Conservation (phyloP, 1,284 basidiomycete species). For the Ustilago hordei region DNA sequence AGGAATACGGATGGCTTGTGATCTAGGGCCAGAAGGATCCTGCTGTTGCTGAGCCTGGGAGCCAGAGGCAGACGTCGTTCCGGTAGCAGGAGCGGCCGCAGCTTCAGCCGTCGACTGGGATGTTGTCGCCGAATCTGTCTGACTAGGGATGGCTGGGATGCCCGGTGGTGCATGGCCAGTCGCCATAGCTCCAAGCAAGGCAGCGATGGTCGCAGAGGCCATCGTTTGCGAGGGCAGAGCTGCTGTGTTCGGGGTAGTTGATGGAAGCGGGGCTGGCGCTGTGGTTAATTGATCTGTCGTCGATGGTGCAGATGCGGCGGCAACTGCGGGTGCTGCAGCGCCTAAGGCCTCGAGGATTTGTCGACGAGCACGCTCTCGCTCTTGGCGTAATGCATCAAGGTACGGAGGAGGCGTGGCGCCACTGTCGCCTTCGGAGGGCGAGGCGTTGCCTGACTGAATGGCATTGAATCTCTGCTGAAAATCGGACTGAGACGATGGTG, state of each 20-base stretch:
- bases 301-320: constrained; percentile 2
- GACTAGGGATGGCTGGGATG: background rate
- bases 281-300: background rate
- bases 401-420: constrained; percentile 48
- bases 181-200: constrained; percentile 28
- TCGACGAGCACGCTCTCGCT: constrained; percentile 45
- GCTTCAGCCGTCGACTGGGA: background rate
- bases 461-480: constrained; percentile 18
- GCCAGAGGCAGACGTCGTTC: background rate
- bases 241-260: background rate
- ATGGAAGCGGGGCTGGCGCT: background rate
- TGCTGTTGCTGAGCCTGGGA: constrained; percentile 9
- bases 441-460: constrained; percentile 9
- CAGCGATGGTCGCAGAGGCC: constrained; percentile 33
- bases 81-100: background rate
- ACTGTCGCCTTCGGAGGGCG: constrained; percentile 9
- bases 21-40: constrained; percentile 12
- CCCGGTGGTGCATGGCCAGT: constrained; percentile 3
- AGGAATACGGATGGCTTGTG: constrained; percentile 28
- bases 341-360: constrained; percentile 40
- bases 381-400: constrained; percentile 34
- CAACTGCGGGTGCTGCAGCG: background rate
- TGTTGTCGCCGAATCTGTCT: background rate
- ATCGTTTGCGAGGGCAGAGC: background rate
- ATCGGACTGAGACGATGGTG: constrained; percentile 2